Conservation (phyloP, 192 early-diverging fungal genomes). For the Podila minutissima region DNA sequence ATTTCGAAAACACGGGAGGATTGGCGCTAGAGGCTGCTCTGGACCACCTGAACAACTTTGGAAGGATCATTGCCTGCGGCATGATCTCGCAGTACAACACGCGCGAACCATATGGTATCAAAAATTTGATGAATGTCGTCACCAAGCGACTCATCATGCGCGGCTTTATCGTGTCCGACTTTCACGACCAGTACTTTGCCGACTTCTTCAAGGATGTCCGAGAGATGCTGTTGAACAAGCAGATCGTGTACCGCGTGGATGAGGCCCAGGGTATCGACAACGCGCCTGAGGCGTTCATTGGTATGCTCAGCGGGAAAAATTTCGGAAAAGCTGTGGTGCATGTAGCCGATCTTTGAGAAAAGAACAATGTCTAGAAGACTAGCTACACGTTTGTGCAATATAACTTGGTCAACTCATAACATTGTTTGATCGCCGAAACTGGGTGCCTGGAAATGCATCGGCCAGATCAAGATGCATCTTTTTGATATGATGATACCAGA, state of each 20-base stretch:
- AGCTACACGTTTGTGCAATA: too few species aligned
- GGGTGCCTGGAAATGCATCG: too few species aligned
- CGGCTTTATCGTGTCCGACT: constrained; percentile 68
- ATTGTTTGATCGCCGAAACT: too few species aligned
- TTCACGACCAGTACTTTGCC: constrained; percentile 28
- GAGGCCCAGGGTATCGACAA: constrained; percentile 31
- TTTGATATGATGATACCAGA: too few species aligned
- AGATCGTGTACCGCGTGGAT: constrained; percentile 39
- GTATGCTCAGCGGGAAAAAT: constrained; percentile 70
- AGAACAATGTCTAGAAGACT: too few species aligned
- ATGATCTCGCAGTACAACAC: constrained; percentile 82
- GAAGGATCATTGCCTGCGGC: constrained; percentile 77
- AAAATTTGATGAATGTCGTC: constrained; percentile 67
- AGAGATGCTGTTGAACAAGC: constrained; percentile 16
- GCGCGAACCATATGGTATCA: constrained; percentile 62
- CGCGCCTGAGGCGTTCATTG: constrained; percentile 65
- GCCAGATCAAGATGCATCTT: too few species aligned
- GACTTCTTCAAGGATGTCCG: constrained; percentile 35
- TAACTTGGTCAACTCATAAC: too few species aligned
- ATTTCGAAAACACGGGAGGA: constrained; percentile 89
- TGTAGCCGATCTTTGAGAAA: constrained; percentile 45
- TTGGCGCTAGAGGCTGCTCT: constrained; percentile 80
- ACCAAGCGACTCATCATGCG: constrained; percentile 64
- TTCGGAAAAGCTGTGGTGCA: constrained; percentile 75
- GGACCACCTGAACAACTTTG: constrained; percentile 66